A percentile compares a stretch with the other conserved stretches of the same genome.
Evolutionary conservation across 2,329 filamentous ascomycete genomes (phyloP).

Genomic region (Reticulascus tulasneorum): DNA sequence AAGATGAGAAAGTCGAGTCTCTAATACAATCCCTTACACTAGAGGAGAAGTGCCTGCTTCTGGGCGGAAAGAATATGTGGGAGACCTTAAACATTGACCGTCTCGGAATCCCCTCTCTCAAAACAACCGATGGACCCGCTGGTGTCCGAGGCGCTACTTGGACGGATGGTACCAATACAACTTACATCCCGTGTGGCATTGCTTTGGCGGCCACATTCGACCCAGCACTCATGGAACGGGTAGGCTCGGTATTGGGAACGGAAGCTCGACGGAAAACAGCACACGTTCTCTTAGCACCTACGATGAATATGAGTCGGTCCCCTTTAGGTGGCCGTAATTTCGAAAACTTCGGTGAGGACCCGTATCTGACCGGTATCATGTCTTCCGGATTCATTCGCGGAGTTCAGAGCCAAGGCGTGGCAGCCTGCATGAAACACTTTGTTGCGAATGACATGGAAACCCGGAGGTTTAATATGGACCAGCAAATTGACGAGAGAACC

Average conservation of each 20-base stretch:
- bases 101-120: conserved; percentile 12
- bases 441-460: conserved; percentile 66
- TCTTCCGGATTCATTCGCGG: conserved; percentile 58
- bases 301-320: conserved; percentile 11
- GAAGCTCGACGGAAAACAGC: conserved; percentile 21
- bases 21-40: conserved; percentile 2
- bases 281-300: conserved; percentile 12
- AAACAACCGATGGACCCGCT: conserved; percentile 17
- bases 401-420: conserved; percentile 42
- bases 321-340: conserved; percentile 72
- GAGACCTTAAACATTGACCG: conserved; percentile 12
- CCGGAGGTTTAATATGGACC: conserved; percentile 21
- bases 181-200: conserved; percentile 16
- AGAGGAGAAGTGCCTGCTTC: conserved; percentile 12
- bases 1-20: no score
- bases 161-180: conserved; percentile 14
- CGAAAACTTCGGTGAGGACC: conserved; percentile 77
- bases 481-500: conserved; percentile 23
- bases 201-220: conserved; percentile 24
- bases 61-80: conserved; percentile 11
- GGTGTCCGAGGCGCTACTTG: conserved; percentile 18
- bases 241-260: conserved; percentile 20
- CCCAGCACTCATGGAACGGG: conserved; percentile 16
- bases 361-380: conserved; percentile 63
- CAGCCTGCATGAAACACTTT: conserved; percentile 52